Evolutionary conservation across 2,329 filamentous ascomycete genomes (phyloP).

Genomic region (Trichoderma harzianum): DNA sequence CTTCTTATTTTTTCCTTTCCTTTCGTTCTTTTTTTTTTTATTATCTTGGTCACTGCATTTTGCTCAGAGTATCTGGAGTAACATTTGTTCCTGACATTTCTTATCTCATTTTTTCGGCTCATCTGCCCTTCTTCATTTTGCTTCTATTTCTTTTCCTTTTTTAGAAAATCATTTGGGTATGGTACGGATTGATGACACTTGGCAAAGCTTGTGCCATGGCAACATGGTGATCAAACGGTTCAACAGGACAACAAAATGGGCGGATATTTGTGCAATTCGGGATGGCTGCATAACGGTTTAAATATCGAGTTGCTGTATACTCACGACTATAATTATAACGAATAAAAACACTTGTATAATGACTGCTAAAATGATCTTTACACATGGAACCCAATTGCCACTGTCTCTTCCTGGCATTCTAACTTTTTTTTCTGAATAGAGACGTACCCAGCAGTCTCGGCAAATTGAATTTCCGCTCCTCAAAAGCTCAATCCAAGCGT

Average conservation of each 20-base stretch:
- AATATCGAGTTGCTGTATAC: neutral
- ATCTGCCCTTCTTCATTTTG: neutral
- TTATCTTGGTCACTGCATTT: neutral
- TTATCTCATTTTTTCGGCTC: neutral
- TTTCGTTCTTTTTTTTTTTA: neutral
- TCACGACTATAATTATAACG: neutral
- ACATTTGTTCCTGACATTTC: neutral
- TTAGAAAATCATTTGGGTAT: neutral
- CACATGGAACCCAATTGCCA: neutral
- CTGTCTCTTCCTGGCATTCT: neutral
- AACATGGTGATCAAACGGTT: neutral
- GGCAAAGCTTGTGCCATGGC: neutral
- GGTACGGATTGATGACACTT: neutral
- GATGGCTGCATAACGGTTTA: neutral
- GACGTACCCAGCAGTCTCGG: neutral
- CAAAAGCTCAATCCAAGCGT: neutral
- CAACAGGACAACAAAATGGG: constrained; percentile 2
- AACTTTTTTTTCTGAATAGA: neutral
- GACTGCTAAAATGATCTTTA: neutral
- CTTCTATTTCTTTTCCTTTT: neutral
- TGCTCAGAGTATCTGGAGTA: neutral
- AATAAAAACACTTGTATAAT: neutral
- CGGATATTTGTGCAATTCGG: neutral
- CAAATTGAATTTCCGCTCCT: constrained; percentile 7
- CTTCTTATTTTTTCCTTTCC: neutral